Conservation (phyloP, 225 moss, liverwort and hornwort genomes). For the Neckera pumila region DNA sequence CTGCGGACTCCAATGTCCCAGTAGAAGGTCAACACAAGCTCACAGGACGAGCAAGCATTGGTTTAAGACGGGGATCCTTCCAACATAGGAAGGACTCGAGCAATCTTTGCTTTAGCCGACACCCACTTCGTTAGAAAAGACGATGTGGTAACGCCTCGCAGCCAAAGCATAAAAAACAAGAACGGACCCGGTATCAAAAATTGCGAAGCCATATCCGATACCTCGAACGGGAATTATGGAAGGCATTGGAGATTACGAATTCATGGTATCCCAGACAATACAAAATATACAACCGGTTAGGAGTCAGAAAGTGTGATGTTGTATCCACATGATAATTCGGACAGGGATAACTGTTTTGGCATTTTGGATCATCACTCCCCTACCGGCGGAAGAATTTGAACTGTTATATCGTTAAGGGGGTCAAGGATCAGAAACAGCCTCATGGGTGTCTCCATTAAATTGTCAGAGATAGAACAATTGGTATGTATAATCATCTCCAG, state of each 20-base stretch:
- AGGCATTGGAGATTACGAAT: too few species aligned
- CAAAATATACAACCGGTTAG: neutral
- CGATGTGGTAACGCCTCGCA: neutral
- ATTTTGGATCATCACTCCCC: slow-evolving; percentile 5
- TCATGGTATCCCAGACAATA: too few species aligned
- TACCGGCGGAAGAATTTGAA: too few species aligned
- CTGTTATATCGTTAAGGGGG: accelerated
- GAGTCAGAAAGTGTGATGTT: neutral
- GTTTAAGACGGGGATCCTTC: neutral
- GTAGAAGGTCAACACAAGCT: neutral
- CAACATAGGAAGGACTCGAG: neutral
- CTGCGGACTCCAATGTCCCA: neutral
- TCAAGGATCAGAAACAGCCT: slow-evolving; percentile 7
- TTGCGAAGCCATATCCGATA: too few species aligned
- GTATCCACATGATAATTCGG: slow-evolving; percentile 1
- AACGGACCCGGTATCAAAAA: too few species aligned
- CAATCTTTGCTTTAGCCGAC: neutral
- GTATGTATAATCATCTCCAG: neutral
- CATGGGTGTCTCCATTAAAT: neutral
- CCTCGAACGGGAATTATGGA: accelerated
- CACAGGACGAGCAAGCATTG: neutral
- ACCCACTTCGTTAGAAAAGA: neutral
- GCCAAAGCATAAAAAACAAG: neutral
- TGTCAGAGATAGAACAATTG: slow-evolving; percentile 2
- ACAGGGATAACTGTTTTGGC: slow-evolving; percentile 23